Evolutionary conservation across 352 stramenopile genomes (phyloP).

Genomic region (Globisporangium ultimum): DNA sequence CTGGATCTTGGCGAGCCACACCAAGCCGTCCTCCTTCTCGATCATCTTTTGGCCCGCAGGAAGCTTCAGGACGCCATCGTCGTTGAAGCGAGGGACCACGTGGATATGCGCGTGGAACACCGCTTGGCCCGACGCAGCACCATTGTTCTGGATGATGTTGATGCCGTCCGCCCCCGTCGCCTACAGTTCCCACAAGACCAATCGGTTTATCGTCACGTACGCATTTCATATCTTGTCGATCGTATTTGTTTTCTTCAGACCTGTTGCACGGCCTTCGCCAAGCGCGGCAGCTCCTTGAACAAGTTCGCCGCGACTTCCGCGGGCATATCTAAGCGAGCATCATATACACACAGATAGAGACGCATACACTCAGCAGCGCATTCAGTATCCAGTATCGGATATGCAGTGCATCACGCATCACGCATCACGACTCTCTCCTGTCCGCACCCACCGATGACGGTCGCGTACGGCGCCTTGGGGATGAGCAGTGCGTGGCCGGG

Average conservation of each 20-base stretch:
- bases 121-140: slow-evolving; percentile 49
- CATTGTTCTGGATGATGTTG: slow-evolving; percentile 87
- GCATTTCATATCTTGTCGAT: background rate
- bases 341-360: background rate
- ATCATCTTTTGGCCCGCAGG: slow-evolving; percentile 58
- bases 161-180: slow-evolving; percentile 64
- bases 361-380: too few relatives aligned
- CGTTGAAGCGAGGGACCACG: slow-evolving; percentile 71
- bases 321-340: slow-evolving; percentile 44
- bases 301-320: slow-evolving; percentile 62
- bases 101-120: slow-evolving; percentile 83
- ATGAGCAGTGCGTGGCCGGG: slow-evolving; percentile 70
- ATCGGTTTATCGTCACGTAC: background rate
- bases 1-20: slow-evolving; percentile 77
- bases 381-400: too few relatives aligned
- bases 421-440: too few relatives aligned
- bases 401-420: too few relatives aligned
- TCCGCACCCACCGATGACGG: slow-evolving; percentile 35
- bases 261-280: slow-evolving; percentile 71
- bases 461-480: slow-evolving; percentile 74
- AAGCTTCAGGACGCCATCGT: slow-evolving; percentile 56
- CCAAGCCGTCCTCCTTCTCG: slow-evolving; percentile 47
- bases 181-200: slow-evolving; percentile 2
- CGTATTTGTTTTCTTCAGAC: slow-evolving; percentile 6
- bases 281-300: slow-evolving; percentile 71